Conservation (phyloP, 352 stramenopile species). For the Phytopythium cucurbitacearum region DNA sequence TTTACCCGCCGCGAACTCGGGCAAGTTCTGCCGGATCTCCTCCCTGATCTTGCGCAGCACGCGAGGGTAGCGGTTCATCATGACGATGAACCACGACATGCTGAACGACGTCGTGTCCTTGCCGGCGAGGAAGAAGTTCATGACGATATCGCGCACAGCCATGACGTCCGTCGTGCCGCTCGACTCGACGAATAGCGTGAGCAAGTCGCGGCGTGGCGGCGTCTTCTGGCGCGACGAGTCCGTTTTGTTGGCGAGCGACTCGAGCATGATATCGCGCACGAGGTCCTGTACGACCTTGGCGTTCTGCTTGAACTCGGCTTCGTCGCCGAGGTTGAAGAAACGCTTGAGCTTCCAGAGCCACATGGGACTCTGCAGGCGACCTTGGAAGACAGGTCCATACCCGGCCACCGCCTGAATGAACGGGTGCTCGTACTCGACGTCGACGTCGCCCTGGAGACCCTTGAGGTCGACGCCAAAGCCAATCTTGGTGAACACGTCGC, state of each 20-base stretch:
- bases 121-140: conserved; percentile 57
- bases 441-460: conserved; percentile 16
- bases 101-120: conserved; percentile 51
- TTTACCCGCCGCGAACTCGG: conserved; percentile 11
- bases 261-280: conserved; percentile 38
- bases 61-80: conserved; percentile 61
- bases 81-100: conserved; percentile 72
- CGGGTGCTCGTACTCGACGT: conserved; percentile 28
- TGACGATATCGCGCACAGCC: conserved; percentile 46
- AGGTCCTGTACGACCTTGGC: conserved; percentile 27
- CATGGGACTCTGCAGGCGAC: conserved; percentile 34
- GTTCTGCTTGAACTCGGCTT: conserved; percentile 21
- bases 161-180: conserved; percentile 27
- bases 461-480: conserved; percentile 65
- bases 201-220: conserved; percentile 24
- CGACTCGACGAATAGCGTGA: conserved; percentile 40
- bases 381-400: conserved; percentile 12
- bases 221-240: conserved; percentile 12
- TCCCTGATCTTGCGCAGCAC: conserved; percentile 38
- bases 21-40: conserved; percentile 41
- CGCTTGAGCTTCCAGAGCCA: conserved; percentile 41
- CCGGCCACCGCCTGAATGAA: conserved; percentile 44
- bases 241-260: conserved; percentile 27
- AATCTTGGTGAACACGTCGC: conserved; percentile 70
- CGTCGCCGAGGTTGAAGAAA: conserved; percentile 23